Evolutionary conservation across 2,329 filamentous ascomycete species (phyloP).

Genomic region (Talaromyces sp.): DNA sequence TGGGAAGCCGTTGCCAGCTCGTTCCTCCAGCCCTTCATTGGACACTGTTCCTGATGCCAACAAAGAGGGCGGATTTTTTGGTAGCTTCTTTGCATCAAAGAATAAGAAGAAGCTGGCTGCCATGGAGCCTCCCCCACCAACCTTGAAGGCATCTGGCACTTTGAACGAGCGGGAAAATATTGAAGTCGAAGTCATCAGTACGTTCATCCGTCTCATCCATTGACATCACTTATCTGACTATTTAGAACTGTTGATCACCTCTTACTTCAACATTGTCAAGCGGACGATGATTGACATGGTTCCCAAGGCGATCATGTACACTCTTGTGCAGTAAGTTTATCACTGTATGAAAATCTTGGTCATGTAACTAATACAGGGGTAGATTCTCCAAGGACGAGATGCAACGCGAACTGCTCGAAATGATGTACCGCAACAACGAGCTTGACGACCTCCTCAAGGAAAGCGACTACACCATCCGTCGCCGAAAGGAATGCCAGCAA

Average conservation of each 20-base stretch:
- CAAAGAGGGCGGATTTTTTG: conserved; percentile 71
- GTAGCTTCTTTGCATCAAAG: conserved; percentile 97
- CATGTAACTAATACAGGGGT: conserved; percentile 6
- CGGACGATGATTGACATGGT: conserved; percentile 99
- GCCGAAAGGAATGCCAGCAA: conserved; percentile 96
- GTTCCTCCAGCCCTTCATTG: conserved; percentile 72
- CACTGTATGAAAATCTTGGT: neutral
- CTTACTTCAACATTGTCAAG: conserved; percentile 97
- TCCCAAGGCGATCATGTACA: conserved; percentile 98
- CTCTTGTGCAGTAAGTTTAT: conserved; percentile 79
- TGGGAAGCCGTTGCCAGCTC: conserved; percentile 83
- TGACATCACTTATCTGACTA: conserved; percentile 14
- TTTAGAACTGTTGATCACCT: conserved; percentile 85
- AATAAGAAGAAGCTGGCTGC: conserved; percentile 99
- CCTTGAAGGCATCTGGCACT: conserved; percentile 88
- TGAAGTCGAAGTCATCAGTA: conserved; percentile 98
- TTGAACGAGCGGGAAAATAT: conserved; percentile 91
- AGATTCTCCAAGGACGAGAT: conserved; percentile 94
- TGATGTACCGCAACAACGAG: conserved; percentile 91
- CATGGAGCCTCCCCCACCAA: conserved; percentile 93
- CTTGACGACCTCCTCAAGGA: conserved; percentile 95
- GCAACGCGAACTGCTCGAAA: conserved; percentile 93
- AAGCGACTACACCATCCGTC: conserved; percentile 90
- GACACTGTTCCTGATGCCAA: conserved; percentile 49
- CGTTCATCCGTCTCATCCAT: conserved; percentile 36